A percentile compares a stretch with the other conserved stretches of the same genome.
Evolutionary conservation across 768 basidiomycete genomes (phyloP).

Genomic region (Auriculariales sp.): DNA sequence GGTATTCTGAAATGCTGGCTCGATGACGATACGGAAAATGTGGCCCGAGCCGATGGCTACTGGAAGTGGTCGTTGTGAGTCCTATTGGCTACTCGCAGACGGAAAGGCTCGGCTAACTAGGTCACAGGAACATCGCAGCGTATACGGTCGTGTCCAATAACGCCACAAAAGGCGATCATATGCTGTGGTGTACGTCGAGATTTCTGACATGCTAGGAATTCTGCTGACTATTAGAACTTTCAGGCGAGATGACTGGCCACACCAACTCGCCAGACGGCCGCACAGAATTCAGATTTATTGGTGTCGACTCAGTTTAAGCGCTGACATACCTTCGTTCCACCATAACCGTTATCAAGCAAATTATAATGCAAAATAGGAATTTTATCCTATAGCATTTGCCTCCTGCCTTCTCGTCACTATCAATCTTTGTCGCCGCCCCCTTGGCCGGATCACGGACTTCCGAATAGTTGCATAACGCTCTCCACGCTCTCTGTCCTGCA

Average conservation of each 20-base stretch:
- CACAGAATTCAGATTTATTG: not conserved
- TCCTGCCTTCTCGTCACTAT: no score
- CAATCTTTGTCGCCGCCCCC: no score
- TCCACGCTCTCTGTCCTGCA: no score
- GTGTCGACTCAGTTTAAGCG: not conserved
- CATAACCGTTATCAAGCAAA: no score
- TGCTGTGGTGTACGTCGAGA: no score
- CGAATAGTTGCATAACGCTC: no score
- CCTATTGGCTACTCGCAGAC: not conserved
- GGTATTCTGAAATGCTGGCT: constrained; percentile 7
- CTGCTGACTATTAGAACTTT: no score
- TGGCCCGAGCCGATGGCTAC: constrained; percentile 1
- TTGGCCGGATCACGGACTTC: no score
- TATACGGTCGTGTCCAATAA: not conserved
- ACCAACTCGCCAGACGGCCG: not conserved
- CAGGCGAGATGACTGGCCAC: not conserved
- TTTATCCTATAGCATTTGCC: no score
- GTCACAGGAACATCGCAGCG: not conserved
- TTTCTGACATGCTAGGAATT: no score
- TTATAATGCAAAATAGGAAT: no score
- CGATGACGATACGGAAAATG: constrained; percentile 1
- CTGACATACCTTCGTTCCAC: no score
- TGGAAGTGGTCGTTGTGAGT: not conserved
- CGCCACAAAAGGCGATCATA: not conserved
- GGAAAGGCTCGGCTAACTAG: not conserved